phyloP scores from a whole-genome alignment of 306 rosid genomes.

The Sophora flavescens region DNA sequence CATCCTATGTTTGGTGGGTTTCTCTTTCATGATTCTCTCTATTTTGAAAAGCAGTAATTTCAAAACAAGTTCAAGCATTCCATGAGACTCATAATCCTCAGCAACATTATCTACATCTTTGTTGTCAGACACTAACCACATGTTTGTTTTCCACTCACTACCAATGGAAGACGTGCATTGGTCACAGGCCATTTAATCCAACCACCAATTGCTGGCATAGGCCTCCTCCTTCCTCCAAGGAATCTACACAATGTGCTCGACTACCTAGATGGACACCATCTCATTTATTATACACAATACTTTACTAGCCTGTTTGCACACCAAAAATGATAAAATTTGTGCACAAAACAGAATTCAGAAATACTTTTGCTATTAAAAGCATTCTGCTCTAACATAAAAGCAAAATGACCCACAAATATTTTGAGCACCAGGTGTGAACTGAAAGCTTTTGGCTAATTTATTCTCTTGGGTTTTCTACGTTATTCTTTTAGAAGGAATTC shows the following conservation, averaged over 20 bases:
- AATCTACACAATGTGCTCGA: constrained; percentile 20
- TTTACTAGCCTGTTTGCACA: constrained; percentile 1
- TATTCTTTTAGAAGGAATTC: constrained; percentile 12
- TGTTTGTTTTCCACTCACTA: constrained; percentile 17
- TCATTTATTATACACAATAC: constrained; percentile 23
- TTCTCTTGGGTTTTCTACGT: constrained; percentile 28
- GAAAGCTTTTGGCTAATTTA: constrained; percentile 4
- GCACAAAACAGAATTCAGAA: not conserved
- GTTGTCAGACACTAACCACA: constrained; percentile 1
- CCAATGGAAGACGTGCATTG: constrained; percentile 5
- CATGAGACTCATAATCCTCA: constrained; percentile 9
- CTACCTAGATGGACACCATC: not conserved
- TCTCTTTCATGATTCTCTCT: not conserved
- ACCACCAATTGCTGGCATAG: constrained; percentile 3
- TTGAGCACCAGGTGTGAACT: constrained; percentile 22
- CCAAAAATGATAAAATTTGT: constrained; percentile 1
- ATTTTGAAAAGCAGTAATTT: constrained; percentile 2
- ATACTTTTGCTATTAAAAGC: not conserved
- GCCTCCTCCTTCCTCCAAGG: constrained; percentile 22
- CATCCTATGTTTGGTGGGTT: constrained; percentile 18
- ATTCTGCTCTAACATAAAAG: not conserved
- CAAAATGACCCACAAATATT: not conserved
- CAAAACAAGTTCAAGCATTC: constrained; percentile 15
- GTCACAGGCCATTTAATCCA: constrained; percentile 7
- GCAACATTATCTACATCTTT: constrained; percentile 2